Evolutionary conservation across 768 basidiomycete species (phyloP).

Genomic region (Mycena alexandri): DNA sequence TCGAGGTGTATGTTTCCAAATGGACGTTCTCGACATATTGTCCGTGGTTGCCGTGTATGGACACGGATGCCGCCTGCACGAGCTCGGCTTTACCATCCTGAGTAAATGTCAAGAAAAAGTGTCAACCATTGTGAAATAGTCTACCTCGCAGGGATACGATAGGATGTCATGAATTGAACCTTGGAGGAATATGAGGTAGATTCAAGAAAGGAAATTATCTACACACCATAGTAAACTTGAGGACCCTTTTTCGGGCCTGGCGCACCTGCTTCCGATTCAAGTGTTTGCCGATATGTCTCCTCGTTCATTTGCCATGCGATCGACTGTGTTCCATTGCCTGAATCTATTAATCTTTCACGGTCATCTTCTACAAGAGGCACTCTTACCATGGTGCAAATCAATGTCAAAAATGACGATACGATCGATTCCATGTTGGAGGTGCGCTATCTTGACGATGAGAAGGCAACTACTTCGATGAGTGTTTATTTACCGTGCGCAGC

Average conservation of each 20-base stretch:
- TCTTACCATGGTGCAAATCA: constrained; percentile 84
- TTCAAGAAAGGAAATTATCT: background rate
- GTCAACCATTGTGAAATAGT: constrained; percentile 21
- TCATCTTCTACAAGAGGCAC: background rate
- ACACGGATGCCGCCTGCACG: constrained; percentile 90
- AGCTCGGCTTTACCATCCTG: constrained; percentile 86
- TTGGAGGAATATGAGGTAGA: background rate
- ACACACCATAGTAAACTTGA: constrained; percentile 77
- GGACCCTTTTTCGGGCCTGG: constrained; percentile 57
- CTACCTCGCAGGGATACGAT: constrained; percentile 92
- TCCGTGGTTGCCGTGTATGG: constrained; percentile 82
- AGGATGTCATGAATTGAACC: constrained; percentile 93
- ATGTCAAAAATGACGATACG: constrained; percentile 92
- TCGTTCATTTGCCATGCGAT: constrained; percentile 94
- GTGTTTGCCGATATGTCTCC: constrained; percentile 78
- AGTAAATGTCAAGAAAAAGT: constrained; percentile 10
- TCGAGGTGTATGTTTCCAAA: constrained; percentile 76
- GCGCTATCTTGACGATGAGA: constrained; percentile 62
- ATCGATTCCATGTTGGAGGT: constrained; percentile 82
- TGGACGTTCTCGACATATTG: constrained; percentile 93
- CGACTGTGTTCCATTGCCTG: constrained; percentile 95
- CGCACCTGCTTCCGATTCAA: constrained; percentile 64
- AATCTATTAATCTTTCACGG: background rate
- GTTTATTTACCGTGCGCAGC: constrained; percentile 84
- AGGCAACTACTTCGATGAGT: constrained; percentile 1